Conservation (phyloP, 1,139 yeast genomes). For the Hansenula sp. region DNA sequence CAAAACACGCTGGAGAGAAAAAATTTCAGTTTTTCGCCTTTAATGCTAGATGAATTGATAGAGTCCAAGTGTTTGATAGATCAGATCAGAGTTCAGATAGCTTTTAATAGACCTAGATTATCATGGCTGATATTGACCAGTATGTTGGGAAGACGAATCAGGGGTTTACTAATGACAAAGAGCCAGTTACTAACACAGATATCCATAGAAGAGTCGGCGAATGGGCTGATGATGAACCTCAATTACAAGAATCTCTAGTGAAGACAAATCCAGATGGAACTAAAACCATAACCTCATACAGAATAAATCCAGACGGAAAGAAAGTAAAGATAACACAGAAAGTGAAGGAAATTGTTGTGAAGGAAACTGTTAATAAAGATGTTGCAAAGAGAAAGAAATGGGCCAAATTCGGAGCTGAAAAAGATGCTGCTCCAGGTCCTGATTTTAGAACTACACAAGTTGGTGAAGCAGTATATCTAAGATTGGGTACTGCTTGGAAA, state of each 20-base stretch:
- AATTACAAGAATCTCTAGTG: constrained; percentile 60
- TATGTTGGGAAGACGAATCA: no score
- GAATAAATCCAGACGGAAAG: constrained; percentile 74
- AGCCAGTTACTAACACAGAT: neutral
- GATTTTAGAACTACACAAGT: constrained; percentile 84
- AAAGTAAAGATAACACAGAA: constrained; percentile 85
- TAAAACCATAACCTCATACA: constrained; percentile 78
- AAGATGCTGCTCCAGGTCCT: constrained; percentile 75
- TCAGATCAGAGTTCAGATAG: no score
- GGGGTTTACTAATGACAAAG: no score
- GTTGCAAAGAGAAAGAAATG: constrained; percentile 72
- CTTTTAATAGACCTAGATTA: neutral
- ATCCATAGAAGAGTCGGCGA: constrained; percentile 7
- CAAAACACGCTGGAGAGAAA: no score
- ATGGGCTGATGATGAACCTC: constrained; percentile 61
- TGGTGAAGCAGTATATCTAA: constrained; percentile 75
- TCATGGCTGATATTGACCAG: constrained; percentile 4
- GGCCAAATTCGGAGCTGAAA: constrained; percentile 82
- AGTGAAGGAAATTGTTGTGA: constrained; percentile 70
- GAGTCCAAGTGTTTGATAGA: neutral
- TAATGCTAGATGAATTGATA: neutral
- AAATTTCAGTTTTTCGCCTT: neutral
- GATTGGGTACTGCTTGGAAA: constrained; percentile 70
- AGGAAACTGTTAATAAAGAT: constrained; percentile 75
- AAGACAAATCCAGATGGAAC: constrained; percentile 84